Evolutionary conservation across 495 filamentous ascomycete genomes (phyloP).

Genomic region (Daldinia vernicosa): DNA sequence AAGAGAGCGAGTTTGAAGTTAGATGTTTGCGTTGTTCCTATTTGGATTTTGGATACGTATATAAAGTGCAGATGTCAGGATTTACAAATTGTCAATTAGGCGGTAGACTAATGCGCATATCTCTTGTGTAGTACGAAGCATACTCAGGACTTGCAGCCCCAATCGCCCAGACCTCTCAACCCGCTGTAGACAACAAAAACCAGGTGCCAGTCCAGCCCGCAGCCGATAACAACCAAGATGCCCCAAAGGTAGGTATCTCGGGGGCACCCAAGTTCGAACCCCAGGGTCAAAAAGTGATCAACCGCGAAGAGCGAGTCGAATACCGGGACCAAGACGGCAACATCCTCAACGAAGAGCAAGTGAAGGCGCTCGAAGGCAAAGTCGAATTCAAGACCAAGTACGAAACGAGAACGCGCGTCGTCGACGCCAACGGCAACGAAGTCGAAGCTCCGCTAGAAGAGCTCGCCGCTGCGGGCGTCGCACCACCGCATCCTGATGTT

Average conservation of each 20-base stretch:
- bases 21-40: conserved; percentile 12
- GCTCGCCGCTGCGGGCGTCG: conserved; percentile 54
- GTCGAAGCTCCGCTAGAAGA: conserved; percentile 55
- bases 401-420: conserved; percentile 85
- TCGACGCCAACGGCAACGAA: conserved; percentile 81
- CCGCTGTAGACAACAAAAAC: conserved; percentile 38
- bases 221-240: conserved; percentile 34
- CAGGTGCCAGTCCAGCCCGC: conserved; percentile 36
- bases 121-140: conserved; percentile 52
- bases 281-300: conserved; percentile 63
- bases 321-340: conserved; percentile 96
- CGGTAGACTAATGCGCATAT: conserved; percentile 31
- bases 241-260: conserved; percentile 50
- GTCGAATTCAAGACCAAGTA: conserved; percentile 94
- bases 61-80: background rate
- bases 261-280: conserved; percentile 53
- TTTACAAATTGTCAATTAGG: conserved; percentile 15
- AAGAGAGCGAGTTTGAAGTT: conserved; percentile 43
- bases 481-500: conserved; percentile 85
- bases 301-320: conserved; percentile 84
- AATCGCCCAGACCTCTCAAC: conserved; percentile 47
- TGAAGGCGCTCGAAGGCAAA: conserved; percentile 85
- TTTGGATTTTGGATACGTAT: conserved; percentile 22
- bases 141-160: conserved; percentile 47
- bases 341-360: conserved; percentile 81